Conservation (phyloP, 2,329 filamentous ascomycete genomes). For the Aspergillus calidoustus region DNA sequence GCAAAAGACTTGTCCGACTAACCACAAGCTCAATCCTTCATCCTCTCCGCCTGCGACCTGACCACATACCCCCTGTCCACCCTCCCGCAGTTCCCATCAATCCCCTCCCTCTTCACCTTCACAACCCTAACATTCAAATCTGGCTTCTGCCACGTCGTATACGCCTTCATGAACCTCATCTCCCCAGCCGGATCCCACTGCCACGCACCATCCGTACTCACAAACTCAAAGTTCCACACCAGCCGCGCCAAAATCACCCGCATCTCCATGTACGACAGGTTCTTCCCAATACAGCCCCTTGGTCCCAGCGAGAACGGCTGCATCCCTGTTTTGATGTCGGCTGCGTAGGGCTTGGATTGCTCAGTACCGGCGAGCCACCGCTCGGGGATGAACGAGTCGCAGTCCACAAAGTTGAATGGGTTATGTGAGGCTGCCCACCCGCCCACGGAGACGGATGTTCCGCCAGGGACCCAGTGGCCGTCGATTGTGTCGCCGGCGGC, state of each 20-base stretch:
- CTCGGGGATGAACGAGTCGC: constrained; percentile 14
- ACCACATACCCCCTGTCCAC: background rate
- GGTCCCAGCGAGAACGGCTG: constrained; percentile 21
- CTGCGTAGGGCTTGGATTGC: background rate
- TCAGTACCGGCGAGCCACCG: constrained; percentile 14
- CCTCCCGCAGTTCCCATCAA: background rate
- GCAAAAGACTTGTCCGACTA: background rate
- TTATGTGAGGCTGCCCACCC: too few species aligned
- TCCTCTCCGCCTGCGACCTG: constrained; percentile 1
- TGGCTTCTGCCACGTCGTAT: constrained; percentile 11
- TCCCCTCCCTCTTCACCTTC: background rate
- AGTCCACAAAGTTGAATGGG: constrained; percentile 12
- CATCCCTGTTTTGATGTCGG: constrained; percentile 9
- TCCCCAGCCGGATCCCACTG: too few species aligned
- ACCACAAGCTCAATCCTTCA: background rate
- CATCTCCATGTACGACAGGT: background rate
- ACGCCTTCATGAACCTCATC: background rate
- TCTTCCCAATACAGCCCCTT: constrained; percentile 18
- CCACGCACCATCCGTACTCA: too few species aligned
- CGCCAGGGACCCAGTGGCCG: constrained; percentile 13
- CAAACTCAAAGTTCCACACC: too few species aligned
- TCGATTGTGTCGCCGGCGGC: constrained; percentile 11
- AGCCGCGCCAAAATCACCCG: too few species aligned
- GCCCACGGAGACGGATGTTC: constrained; percentile 1
- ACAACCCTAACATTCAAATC: background rate